Evolutionary conservation across 2,329 filamentous ascomycete species (phyloP), one percentile per base, ranked within the genome.

Genomic region (Hortaea werneckii): DNA sequence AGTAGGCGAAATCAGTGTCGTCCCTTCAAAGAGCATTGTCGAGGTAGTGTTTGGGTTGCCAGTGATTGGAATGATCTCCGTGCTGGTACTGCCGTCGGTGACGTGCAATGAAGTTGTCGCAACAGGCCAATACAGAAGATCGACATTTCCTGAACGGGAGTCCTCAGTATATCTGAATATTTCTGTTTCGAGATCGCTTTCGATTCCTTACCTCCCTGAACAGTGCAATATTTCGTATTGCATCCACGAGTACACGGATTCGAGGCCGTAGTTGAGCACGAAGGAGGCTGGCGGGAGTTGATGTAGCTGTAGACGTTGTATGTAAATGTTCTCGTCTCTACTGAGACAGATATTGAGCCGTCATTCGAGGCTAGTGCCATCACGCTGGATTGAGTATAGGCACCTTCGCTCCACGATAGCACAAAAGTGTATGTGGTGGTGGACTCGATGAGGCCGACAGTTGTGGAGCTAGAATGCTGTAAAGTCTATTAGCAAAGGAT

Each of bases 71-170:
- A 43, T 43, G 29, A 43, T 34, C 4, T 43, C 9, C 28, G 41
- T 43, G 6, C 27, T 43, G 8, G 29, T 43, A 12, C 7, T 26
- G 29, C n/a, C n/a, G 9, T 28, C 29, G 29, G 20, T 43, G 2
- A 12, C 26, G 6, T 34, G 27, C 9, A 43, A 28, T 7, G 41
- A 43, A 13, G 41, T 43, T n/a, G 41, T 43, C 6, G 41, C 41
- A 6, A 43, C 41, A 12, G 41, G 41, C 41, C 41, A 43, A 27
- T 43, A 43, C 4, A 43, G 41, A 2, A 43, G 29, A 7, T 41
- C 40, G 27, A 20, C 12, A 27, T 3, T 29, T 20, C 20, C 20
- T 20, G n/a, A 20, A 20, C 4, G 20, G 20, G n/a, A n/a, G n/a
- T n/a, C n/a, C n/a, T n/a, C n/a, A n/a, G n/a, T n/a, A n/a, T n/a